Base-by-base conservation (phyloP, 2,329 filamentous ascomycete species). In the Hymenoscyphus occultus region DNA sequence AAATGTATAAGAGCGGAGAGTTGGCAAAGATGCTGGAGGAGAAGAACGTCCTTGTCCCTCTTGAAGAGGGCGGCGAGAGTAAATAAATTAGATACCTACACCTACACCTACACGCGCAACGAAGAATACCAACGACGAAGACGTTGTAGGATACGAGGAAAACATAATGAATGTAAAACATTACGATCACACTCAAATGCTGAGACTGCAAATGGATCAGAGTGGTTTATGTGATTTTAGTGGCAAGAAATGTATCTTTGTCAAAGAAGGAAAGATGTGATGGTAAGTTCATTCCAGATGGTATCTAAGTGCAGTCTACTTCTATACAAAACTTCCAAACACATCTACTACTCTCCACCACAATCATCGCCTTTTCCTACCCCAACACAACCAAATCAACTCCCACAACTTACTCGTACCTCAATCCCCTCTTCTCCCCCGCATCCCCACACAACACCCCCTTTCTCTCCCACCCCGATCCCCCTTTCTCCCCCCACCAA, bases 1-100 rank as follows among this genome's bases (percentile, higher is more conserved):
- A 90, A 2, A 98, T 99, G 95, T 94, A 98, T 81, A 91, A 97
- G 80, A 96, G 92, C 75, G 95, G 95, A 35, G 93, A 96, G 71
- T 80, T 99, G 74, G 92, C 93, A 9, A 96, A 96, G 83, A 79
- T 98, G 77, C 82, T 99, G 60, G 92, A 96, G 76, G 91, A 96
- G 79, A 97, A 97, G 83, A 87, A 87, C 68, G 91, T 98, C n/a
- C 79, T 99, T 64, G 86, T 70, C 40, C 66, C 72, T 32, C 70
- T 64, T 5, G 73, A 73, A 59, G 60, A 63, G 45, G 45, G 19
- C 12, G 10, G 19, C 10, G 48, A 54, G 48, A 54, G 48, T 54
- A 54, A 54, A 28, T 54, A 28, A 54, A 31, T 28, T 28, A 54
- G 22, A 54, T 28, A 28, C 19, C 45, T 48, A 48, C 5, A 35